phyloP scores from a whole-genome alignment of 371 early-diverging fungal genomes.

The Mortierella sp. region DNA sequence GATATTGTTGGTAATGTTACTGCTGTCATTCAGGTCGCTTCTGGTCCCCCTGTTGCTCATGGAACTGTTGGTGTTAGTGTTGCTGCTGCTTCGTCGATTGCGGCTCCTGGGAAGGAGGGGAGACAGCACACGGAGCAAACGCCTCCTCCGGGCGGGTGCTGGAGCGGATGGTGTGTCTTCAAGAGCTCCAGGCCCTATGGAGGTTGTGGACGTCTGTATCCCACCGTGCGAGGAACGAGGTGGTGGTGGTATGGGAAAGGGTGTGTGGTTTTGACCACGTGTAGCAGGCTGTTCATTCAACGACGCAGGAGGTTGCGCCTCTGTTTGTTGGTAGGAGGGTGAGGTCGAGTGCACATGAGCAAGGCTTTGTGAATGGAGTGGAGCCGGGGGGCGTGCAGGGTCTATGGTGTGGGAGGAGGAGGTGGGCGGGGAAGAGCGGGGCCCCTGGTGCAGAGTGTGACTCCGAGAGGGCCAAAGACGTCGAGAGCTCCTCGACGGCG shows the following conservation, averaged over 20 bases:
- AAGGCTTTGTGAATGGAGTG: too few species aligned
- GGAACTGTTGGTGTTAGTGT: slow-evolving; percentile 6
- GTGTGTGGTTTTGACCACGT: too few species aligned
- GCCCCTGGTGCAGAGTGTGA: background rate
- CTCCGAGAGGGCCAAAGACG: too few species aligned
- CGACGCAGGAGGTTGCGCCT: too few species aligned
- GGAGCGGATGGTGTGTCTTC: slow-evolving; percentile 1
- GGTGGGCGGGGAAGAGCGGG: background rate
- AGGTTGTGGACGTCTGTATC: too few species aligned
- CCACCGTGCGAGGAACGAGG: too few species aligned
- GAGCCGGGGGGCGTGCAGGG: too few species aligned
- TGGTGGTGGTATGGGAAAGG: too few species aligned
- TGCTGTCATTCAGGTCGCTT: background rate
- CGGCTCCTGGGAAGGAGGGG: slow-evolving; percentile 29
- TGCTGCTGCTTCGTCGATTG: slow-evolving; percentile 9
- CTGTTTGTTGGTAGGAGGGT: too few species aligned
- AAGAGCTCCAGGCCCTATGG: too few species aligned
- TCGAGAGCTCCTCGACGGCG: background rate
- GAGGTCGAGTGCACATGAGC: too few species aligned
- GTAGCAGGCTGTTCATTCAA: too few species aligned
- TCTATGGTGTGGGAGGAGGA: background rate
- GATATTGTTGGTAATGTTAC: background rate
- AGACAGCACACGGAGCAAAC: slow-evolving; percentile 24
- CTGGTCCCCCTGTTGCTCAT: background rate
- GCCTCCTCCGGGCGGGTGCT: slow-evolving; percentile 24